Percentiles rank a stretch among this genome's conserved stretches.
Evolutionary conservation across 257 asterid genomes (phyloP).

Genomic region (Solanum stenotomum): DNA sequence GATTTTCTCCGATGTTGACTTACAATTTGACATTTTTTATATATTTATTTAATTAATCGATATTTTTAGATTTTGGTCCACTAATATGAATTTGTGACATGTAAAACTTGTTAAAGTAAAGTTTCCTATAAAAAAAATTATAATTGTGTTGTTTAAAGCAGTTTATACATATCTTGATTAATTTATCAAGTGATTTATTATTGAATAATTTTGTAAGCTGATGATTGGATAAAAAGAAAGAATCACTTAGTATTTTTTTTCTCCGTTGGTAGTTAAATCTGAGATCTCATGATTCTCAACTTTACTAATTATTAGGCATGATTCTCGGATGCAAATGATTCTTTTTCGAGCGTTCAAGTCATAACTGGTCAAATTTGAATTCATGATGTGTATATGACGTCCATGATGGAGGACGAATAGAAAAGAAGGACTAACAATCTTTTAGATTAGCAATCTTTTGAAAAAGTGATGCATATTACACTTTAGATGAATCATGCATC

Average conservation of each 20-base stretch:
- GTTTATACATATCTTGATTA: rapidly evolving
- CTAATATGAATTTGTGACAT: background rate
- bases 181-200: background rate
- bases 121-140: background rate
- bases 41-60: background rate
- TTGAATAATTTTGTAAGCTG: background rate
- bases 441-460: background rate
- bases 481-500: background rate
- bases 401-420: background rate
- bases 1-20: background rate
- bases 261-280: too few species aligned
- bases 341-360: background rate
- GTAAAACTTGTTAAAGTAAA: background rate
- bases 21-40: background rate
- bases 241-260: background rate
- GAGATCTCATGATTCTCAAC: background rate
- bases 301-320: background rate
- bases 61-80: background rate
- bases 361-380: background rate
- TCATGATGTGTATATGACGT: background rate
- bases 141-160: background rate
- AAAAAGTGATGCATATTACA: background rate
- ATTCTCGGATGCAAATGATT: background rate
- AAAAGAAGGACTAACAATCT: background rate
- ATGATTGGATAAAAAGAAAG: background rate